These are phyloP conservation scores for Buddleja alternifolia DNA, from an alignment of 257 asterid species.

Conservation along the genomic window DNA sequence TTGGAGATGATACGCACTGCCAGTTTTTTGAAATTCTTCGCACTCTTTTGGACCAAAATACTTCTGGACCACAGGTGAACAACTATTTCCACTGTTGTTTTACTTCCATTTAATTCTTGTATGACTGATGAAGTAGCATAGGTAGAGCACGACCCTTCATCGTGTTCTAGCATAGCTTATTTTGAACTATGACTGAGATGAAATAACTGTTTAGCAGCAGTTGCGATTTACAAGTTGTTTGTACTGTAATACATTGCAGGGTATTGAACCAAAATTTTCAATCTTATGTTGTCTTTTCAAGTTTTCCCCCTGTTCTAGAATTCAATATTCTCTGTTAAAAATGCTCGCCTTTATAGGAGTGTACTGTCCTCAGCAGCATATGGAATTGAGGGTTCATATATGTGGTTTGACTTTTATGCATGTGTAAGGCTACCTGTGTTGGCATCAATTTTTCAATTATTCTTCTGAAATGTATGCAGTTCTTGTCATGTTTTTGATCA, in stretches of 20 bases:
- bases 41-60: slow-evolving; percentile 79
- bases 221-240: slow-evolving; percentile 2
- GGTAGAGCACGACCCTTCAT: neutral
- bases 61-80: slow-evolving; percentile 82
- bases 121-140: slow-evolving; percentile 14
- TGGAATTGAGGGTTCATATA: slow-evolving; percentile 11
- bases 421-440: neutral
- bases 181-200: slow-evolving; percentile 6
- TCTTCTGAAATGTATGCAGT: neutral
- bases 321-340: neutral
- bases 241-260: neutral
- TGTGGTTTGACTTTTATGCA: neutral
- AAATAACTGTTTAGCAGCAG: neutral
- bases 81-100: slow-evolving; percentile 2
- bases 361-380: neutral
- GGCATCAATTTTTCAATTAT: neutral
- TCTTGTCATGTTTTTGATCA: slow-evolving; percentile 22
- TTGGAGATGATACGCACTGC: slow-evolving; percentile 95
- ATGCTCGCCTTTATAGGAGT: neutral
- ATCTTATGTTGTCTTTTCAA: neutral
- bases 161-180: slow-evolving; percentile 8
- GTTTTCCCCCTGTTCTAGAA: neutral
- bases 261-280: neutral
- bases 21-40: slow-evolving; percentile 95
- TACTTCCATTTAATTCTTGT: neutral